Conservation (phyloP, 2,329 filamentous ascomycete species). For the Colletotrichum acutatum region DNA sequence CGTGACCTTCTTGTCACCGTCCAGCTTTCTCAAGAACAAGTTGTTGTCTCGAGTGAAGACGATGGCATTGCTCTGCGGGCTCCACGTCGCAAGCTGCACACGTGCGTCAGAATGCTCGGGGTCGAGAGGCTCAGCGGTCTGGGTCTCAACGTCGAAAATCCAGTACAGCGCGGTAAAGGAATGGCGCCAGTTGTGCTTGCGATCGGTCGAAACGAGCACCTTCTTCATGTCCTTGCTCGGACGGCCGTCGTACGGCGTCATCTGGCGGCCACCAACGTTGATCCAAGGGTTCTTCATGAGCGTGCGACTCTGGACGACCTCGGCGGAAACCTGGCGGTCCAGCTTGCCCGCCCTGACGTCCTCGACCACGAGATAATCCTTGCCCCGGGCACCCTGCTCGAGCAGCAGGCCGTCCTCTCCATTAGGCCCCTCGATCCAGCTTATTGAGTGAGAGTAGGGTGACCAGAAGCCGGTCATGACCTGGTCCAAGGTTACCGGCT, state of each 20-base stretch:
- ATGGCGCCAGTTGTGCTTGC: slow-evolving; percentile 85
- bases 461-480: slow-evolving; percentile 74
- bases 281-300: slow-evolving; percentile 80
- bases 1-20: slow-evolving; percentile 64
- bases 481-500: slow-evolving; percentile 79
- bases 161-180: slow-evolving; percentile 90
- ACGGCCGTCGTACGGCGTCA: slow-evolving; percentile 71
- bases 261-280: slow-evolving; percentile 62
- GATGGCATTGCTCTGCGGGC: slow-evolving; percentile 84
- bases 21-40: slow-evolving; percentile 78
- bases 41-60: slow-evolving; percentile 95
- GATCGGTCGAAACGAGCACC: slow-evolving; percentile 82
- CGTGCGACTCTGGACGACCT: slow-evolving; percentile 66
- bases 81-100: slow-evolving; percentile 90
- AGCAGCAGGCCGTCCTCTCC: slow-evolving; percentile 88
- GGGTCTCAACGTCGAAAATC: slow-evolving; percentile 88
- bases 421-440: slow-evolving; percentile 79
- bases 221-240: slow-evolving; percentile 88
- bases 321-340: slow-evolving; percentile 40
- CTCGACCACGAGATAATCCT: slow-evolving; percentile 86
- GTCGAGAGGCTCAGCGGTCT: slow-evolving; percentile 81
- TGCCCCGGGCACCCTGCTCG: slow-evolving; percentile 71
- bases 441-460: slow-evolving; percentile 72
- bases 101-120: slow-evolving; percentile 71
- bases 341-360: slow-evolving; percentile 70